These are phyloP conservation scores for Cladophialophora chaetospira DNA, from an alignment of 2,329 filamentous ascomycete species.

Conservation along the genomic window DNA sequence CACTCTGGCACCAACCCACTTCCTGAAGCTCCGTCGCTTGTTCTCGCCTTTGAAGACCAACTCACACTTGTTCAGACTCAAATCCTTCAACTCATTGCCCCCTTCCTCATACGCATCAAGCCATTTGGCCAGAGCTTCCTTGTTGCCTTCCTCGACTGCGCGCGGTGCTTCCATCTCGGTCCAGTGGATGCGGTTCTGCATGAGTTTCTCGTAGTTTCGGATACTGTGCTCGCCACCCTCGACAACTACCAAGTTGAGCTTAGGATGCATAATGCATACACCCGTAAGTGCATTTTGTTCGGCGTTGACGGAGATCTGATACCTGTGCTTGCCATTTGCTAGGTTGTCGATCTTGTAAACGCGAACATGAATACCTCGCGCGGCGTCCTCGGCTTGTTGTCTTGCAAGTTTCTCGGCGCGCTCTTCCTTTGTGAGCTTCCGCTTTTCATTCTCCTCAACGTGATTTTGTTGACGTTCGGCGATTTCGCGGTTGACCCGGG, in stretches of 20 bases:
- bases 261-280: conserved; percentile 87
- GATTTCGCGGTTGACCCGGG: conserved; percentile 89
- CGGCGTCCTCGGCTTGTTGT: conserved; percentile 85
- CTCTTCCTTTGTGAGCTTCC: conserved; percentile 87
- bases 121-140: conserved; percentile 68
- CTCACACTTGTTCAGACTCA: conserved; percentile 77
- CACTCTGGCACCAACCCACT: conserved; percentile 79
- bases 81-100: conserved; percentile 72
- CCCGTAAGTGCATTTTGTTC: conserved; percentile 86
- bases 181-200: conserved; percentile 94
- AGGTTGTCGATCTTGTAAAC: conserved; percentile 89
- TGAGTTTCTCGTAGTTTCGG: conserved; percentile 84
- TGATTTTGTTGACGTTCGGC: conserved; percentile 81
- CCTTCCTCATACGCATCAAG: conserved; percentile 73
- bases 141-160: conserved; percentile 57
- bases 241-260: conserved; percentile 84
- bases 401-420: conserved; percentile 76
- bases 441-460: conserved; percentile 74
- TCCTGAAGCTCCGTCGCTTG: conserved; percentile 76
- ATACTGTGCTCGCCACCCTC: conserved; percentile 86
- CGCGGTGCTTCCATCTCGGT: conserved; percentile 78
- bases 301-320: conserved; percentile 89
- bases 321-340: conserved; percentile 90
- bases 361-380: conserved; percentile 79
- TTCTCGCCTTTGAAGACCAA: conserved; percentile 90